Evolutionary conservation across 306 rosid genomes (phyloP).

Genomic region (Mimosa pudica): DNA sequence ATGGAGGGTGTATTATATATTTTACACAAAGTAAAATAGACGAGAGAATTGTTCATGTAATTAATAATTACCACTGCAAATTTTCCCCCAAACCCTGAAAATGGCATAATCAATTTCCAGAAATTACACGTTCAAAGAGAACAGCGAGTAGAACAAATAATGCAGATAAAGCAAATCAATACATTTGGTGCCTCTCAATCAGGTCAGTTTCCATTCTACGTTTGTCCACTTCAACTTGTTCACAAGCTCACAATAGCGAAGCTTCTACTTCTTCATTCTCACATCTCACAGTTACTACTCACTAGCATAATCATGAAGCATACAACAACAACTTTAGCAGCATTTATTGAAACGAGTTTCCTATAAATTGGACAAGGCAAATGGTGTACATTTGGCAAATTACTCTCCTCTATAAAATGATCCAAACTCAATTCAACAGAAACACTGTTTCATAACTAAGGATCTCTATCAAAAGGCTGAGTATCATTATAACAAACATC

Average conservation of each 20-base stretch:
- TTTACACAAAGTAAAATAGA: no score
- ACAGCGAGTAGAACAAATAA: background rate
- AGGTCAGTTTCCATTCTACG: slow-evolving; percentile 67
- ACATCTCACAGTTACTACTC: slow-evolving; percentile 34
- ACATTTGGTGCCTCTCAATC: slow-evolving; percentile 60
- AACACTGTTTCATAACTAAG: slow-evolving; percentile 28
- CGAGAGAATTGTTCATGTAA: background rate
- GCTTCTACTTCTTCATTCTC: slow-evolving; percentile 69
- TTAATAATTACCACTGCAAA: background rate
- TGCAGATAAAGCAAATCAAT: background rate
- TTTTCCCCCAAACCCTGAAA: background rate
- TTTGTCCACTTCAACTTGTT: slow-evolving; percentile 65
- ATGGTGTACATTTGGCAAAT: background rate
- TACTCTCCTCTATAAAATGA: background rate
- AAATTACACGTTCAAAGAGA: background rate
- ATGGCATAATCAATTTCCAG: background rate
- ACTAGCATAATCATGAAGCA: slow-evolving; percentile 49
- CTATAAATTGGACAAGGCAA: slow-evolving; percentile 68
- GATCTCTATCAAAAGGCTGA: slow-evolving; percentile 78
- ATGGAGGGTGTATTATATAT: no score
- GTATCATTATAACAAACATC: slow-evolving; percentile 87
- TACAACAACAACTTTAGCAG: slow-evolving; percentile 63
- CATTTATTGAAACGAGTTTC: slow-evolving; percentile 69
- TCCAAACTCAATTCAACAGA: background rate
- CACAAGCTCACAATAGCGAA: slow-evolving; percentile 60